phyloP scores from a whole-genome alignment of 495 filamentous ascomycete genomes.

The Tuber microsphaerosporum region DNA sequence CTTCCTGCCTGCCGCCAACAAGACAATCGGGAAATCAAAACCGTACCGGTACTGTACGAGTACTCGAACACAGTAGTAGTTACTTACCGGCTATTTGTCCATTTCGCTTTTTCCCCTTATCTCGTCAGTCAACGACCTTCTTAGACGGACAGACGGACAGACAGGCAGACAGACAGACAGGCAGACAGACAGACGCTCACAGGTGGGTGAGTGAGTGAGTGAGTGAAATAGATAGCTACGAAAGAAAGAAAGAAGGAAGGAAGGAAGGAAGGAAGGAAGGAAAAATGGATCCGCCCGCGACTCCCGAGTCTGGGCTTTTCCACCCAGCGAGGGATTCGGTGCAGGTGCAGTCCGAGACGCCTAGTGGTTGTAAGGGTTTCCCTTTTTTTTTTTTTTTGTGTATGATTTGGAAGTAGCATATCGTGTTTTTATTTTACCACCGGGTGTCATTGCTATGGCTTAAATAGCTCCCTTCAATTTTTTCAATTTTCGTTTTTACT shows the following conservation, averaged over 20 bases:
- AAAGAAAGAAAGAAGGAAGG: background rate
- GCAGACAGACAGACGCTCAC: background rate
- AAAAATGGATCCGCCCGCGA: slow-evolving; percentile 30
- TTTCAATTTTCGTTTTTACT: background rate
- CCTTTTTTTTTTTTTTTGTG: background rate
- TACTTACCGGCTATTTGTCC: background rate
- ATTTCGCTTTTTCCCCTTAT: background rate
- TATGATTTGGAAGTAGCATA: background rate
- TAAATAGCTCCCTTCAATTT: background rate
- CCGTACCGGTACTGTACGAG: too few species aligned
- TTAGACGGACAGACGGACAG: background rate
- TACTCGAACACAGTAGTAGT: too few species aligned
- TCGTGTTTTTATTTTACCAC: background rate
- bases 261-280: background rate
- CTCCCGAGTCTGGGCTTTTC: slow-evolving; percentile 30
- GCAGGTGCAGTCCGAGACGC: slow-evolving; percentile 27
- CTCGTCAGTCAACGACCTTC: background rate
- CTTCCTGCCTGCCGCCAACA: slow-evolving; percentile 17
- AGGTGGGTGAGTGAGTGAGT: background rate
- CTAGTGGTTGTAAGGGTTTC: slow-evolving; percentile 35
- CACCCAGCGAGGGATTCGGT: slow-evolving; percentile 22
- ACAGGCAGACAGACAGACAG: too few species aligned
- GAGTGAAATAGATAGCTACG: background rate
- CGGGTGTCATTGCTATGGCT: background rate
- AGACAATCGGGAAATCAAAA: slow-evolving; percentile 3